Percentiles rank a stretch among this genome's conserved stretches.
Conservation (phyloP, 2,329 filamentous ascomycete genomes). For the Colletotrichum orchidophilum region DNA sequence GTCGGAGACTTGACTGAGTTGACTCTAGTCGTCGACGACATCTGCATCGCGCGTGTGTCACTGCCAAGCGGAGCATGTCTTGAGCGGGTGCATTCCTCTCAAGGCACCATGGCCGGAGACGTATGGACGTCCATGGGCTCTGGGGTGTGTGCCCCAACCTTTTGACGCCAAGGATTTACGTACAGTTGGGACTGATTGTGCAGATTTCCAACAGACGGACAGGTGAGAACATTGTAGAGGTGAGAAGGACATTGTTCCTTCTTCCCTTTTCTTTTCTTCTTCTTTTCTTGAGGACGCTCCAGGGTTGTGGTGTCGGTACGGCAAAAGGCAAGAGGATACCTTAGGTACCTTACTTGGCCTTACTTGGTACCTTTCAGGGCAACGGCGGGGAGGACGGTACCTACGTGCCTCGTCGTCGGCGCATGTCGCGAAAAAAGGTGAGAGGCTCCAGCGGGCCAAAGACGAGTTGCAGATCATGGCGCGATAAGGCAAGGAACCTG, state of each 20-base stretch:
- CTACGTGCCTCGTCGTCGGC: conserved; percentile 1
- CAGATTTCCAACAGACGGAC: background rate
- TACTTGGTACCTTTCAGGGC: background rate
- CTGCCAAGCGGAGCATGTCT: background rate
- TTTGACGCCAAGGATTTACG: background rate
- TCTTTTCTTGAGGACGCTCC: background rate
- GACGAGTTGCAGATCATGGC: conserved; percentile 31
- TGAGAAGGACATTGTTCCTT: background rate
- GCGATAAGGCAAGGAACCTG: conserved; percentile 32
- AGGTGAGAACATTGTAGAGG: background rate
- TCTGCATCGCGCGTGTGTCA: background rate
- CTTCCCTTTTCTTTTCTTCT: background rate
- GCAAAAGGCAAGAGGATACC: background rate
- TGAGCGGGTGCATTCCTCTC: background rate
- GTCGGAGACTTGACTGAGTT: background rate
- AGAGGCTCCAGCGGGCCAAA: conserved; percentile 29
- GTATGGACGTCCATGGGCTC: too few relatives aligned
- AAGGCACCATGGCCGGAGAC: background rate
- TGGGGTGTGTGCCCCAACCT: background rate
- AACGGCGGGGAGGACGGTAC: background rate
- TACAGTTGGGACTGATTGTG: background rate
- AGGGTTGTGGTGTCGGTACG: background rate
- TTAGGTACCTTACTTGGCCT: background rate
- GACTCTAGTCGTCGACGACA: background rate
- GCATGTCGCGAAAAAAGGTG: conserved; percentile 25